Base-by-base conservation (phyloP, 1,139 yeast species). In the Williopsis jadinii region DNA sequence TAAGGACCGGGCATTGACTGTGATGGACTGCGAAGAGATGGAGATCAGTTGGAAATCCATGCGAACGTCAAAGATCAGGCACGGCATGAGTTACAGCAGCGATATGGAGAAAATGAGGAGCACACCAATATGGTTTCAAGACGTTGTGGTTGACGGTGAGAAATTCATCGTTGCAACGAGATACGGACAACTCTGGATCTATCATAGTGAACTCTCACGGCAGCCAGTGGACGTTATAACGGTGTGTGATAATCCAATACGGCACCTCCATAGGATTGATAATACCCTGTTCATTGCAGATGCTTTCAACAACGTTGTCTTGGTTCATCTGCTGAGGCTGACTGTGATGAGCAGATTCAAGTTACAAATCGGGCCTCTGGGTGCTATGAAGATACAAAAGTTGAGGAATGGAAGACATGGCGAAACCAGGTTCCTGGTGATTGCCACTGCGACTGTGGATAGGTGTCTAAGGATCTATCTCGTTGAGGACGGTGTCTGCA, bases 1-100 rank as follows among this genome's bases (percentile, higher is more conserved):
- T 5, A 54, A 52, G 37, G 58, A 51, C 35, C 35, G 53, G 2
- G 55, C 49, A 12, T 35, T 52, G 8, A 37, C 42, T 1, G 31
- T 54, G 1, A 36, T 52, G 12, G 54, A 50, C 11, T 28, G 51
- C 32, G 48, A 46, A 5, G 41, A 47, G 4, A 50, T 50, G 40
- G 33, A 43, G 11, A 47, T 41, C 30, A 37, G 47, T 1, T 54
- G 58, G 58, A 51, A 42, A 33, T 49, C 54, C 10, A 54, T 49
- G 24, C 24, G 24, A 19, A 19, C 24, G 4, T 6, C 24, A 4
- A 19, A 19, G 24, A 19, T 6, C 4, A 19, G 24, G 6, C 24
- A 19, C 24, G 6, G 24, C 6, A 19, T 19, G 24, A 19, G 24
- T 19, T 6, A 19, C 24, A 6, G 24, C 24, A 19, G 24, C 6